Percentiles rank a stretch among this genome's conserved stretches.
phyloP scores from a whole-genome alignment of 2,329 filamentous ascomycete species.

The Chrysosporium queenslandicum region DNA sequence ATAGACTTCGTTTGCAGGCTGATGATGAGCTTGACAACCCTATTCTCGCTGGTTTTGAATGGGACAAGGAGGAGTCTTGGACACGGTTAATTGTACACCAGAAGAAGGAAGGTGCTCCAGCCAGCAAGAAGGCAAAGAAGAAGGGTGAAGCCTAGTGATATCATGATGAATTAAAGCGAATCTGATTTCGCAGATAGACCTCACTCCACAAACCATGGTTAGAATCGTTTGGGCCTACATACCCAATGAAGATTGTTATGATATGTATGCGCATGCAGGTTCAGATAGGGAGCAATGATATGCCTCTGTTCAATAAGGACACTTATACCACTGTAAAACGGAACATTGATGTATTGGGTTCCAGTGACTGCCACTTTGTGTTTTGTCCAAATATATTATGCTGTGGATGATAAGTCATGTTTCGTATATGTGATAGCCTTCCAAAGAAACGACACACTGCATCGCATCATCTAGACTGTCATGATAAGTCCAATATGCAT shows the following conservation, averaged over 20 bases:
- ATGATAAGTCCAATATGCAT: too few species aligned
- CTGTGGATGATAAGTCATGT: too few species aligned
- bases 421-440: too few species aligned
- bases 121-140: constrained; percentile 57
- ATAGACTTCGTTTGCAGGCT: constrained; percentile 44
- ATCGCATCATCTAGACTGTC: too few species aligned
- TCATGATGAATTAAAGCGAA: neutral
- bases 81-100: constrained; percentile 79
- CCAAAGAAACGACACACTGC: too few species aligned
- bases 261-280: neutral
- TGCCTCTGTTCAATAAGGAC: neutral
- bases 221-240: neutral
- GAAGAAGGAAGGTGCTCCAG: constrained; percentile 55
- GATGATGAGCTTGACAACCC: constrained; percentile 85
- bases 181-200: neutral
- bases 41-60: constrained; percentile 89
- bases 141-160: constrained; percentile 32
- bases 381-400: too few species aligned
- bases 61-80: constrained; percentile 89
- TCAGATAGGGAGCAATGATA: neutral
- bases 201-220: neutral
- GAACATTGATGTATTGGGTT: neutral
- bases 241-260: neutral
- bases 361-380: neutral
- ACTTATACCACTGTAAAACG: too few species aligned